Conservation (phyloP, 2,329 filamentous ascomycete species). For the Aspergillus vadensis region DNA sequence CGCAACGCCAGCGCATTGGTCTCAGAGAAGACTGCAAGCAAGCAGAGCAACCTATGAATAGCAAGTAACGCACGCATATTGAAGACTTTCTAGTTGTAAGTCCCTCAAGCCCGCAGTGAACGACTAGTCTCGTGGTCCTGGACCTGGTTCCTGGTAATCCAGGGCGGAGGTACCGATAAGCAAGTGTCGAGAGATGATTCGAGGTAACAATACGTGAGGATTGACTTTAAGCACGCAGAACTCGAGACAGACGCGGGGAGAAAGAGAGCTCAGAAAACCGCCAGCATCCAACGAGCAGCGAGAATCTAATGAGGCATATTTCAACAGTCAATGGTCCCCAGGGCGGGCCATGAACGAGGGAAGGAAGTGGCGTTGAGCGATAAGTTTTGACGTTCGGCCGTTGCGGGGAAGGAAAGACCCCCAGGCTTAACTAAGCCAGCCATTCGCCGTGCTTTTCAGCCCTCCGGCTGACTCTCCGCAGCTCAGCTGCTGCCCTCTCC, state of each 20-base stretch:
- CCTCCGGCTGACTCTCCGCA: not conserved
- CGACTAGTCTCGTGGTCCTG: not conserved
- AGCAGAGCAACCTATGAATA: conserved; percentile 25
- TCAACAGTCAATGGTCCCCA: conserved; percentile 2
- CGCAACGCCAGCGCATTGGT: conserved; percentile 36
- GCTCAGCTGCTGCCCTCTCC: not conserved
- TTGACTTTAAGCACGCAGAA: not conserved
- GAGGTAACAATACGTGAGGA: conserved; percentile 6
- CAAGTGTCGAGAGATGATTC: not conserved
- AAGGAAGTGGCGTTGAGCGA: not conserved
- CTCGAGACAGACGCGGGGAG: not conserved
- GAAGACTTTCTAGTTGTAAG: conserved; percentile 8
- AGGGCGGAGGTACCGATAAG: conserved; percentile 3
- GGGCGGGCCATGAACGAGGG: not conserved
- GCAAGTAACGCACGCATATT: conserved; percentile 16
- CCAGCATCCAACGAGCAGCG: not conserved
- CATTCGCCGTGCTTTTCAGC: not conserved
- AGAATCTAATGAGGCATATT: conserved; percentile 7
- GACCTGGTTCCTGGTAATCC: not conserved
- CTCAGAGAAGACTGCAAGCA: conserved; percentile 24
- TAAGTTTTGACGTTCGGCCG: conserved; percentile 2
- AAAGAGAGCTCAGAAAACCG: not conserved
- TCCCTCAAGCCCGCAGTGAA: not conserved
- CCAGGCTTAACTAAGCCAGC: not conserved
- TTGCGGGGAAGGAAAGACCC: not conserved